phyloP scores from a whole-genome alignment of 2,329 filamentous ascomycete species.

The Cytospora piceae region DNA sequence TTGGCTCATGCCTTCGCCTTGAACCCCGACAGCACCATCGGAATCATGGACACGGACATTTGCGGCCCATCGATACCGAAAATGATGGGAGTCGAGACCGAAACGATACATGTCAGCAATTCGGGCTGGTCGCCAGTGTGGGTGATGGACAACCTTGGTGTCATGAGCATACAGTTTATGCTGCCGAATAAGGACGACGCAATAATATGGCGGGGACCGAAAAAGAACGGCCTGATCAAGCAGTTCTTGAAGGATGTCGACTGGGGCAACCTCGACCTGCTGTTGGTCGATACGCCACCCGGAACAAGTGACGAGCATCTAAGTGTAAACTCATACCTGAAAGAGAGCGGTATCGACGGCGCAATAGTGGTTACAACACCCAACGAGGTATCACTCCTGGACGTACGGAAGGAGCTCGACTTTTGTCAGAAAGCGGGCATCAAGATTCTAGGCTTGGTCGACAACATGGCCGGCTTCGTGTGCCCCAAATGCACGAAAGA shows the following conservation, averaged over 20 bases:
- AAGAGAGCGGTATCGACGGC: conserved; percentile 89
- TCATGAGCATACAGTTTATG: conserved; percentile 99
- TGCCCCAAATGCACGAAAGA: conserved; percentile 87
- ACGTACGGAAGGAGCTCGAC: conserved; percentile 96
- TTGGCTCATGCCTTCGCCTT: conserved; percentile 87
- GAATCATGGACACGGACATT: conserved; percentile 98
- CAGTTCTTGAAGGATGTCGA: conserved; percentile 97
- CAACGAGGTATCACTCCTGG: conserved; percentile 88
- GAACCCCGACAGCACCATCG: conserved; percentile 77
- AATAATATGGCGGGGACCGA: conserved; percentile 95
- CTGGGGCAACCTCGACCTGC: conserved; percentile 92
- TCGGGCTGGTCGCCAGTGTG: conserved; percentile 94
- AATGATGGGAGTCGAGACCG: conserved; percentile 96
- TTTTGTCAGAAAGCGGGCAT: conserved; percentile 97
- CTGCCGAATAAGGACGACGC: conserved; percentile 91
- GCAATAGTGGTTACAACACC: conserved; percentile 93
- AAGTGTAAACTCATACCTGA: conserved; percentile 88
- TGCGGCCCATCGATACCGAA: conserved; percentile 96
- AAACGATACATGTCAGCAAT: conserved; percentile 89
- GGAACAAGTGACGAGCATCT: conserved; percentile 96
- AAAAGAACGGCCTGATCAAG: conserved; percentile 99
- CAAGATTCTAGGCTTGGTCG: conserved; percentile 82
- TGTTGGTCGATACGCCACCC: conserved; percentile 93
- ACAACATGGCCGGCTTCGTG: conserved; percentile 98
- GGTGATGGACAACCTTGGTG: conserved; percentile 89